A percentile compares a stretch with the other conserved stretches of the same genome.
phyloP scores from a whole-genome alignment of 352 stramenopile genomes.

The Thalassiosira hispida region DNA sequence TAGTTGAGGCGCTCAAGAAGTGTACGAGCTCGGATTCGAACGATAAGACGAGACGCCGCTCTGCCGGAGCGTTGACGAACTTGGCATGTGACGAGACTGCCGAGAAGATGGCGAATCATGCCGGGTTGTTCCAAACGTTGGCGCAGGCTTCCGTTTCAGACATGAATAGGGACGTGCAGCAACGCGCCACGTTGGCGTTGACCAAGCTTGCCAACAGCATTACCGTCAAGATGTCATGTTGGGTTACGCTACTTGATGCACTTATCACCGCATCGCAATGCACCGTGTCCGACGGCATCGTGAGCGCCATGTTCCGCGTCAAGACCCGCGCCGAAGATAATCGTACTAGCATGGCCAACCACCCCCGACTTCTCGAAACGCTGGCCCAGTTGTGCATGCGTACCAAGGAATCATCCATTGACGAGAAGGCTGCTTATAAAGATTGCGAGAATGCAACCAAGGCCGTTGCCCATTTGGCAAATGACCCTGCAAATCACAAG shows the following conservation, averaged over 20 bases:
- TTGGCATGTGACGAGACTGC: slow-evolving; percentile 79
- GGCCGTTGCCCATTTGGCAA: slow-evolving; percentile 80
- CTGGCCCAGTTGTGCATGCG: slow-evolving; percentile 45
- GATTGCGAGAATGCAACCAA: slow-evolving; percentile 81
- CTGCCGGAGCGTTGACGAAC: slow-evolving; percentile 80
- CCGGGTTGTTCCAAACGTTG: slow-evolving; percentile 68
- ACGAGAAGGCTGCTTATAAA: slow-evolving; percentile 33
- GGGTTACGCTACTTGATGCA: slow-evolving; percentile 65
- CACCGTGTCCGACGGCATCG: slow-evolving; percentile 53
- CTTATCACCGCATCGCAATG: slow-evolving; percentile 75
- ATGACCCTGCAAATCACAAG: slow-evolving; percentile 74
- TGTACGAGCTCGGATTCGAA: slow-evolving; percentile 55
- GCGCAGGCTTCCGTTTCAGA: slow-evolving; percentile 70
- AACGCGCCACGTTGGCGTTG: slow-evolving; percentile 72
- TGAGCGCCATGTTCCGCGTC: slow-evolving; percentile 78
- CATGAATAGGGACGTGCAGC: slow-evolving; percentile 76
- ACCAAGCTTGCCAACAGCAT: slow-evolving; percentile 81
- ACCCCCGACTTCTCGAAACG: slow-evolving; percentile 75
- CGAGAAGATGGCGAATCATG: slow-evolving; percentile 72
- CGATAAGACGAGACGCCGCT: slow-evolving; percentile 72
- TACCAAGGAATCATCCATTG: slow-evolving; percentile 4
- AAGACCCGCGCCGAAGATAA: slow-evolving; percentile 80
- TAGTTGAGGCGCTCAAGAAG: slow-evolving; percentile 81
- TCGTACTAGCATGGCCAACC: slow-evolving; percentile 66
- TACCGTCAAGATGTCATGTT: slow-evolving; percentile 68